Conservation (phyloP, 148 eudicot species). For the Rhododendron mucronatum region DNA sequence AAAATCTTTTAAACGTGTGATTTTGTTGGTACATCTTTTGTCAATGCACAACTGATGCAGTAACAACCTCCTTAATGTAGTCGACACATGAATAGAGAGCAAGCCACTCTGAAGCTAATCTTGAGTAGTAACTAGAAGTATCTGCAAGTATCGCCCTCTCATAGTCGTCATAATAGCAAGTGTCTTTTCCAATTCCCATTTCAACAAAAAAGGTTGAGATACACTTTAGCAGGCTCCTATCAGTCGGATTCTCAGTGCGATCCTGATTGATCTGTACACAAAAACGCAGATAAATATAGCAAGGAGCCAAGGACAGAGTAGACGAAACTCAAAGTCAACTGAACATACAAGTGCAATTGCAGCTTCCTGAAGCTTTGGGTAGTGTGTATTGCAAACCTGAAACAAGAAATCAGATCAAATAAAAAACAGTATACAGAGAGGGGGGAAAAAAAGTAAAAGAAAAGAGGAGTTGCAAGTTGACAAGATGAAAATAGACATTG, state of each 20-base stretch:
- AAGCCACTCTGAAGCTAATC: conserved; percentile 16
- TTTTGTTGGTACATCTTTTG: background rate
- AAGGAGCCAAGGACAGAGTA: background rate
- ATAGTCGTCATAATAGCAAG: conserved; percentile 11
- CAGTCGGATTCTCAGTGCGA: conserved; percentile 6
- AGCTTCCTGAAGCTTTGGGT: conserved; percentile 12
- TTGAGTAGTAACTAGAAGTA: conserved; percentile 16
- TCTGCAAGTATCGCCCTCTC: conserved; percentile 19
- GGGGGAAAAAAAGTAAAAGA: background rate
- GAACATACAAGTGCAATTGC: conserved; percentile 22
- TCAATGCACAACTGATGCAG: background rate
- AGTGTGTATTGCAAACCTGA: conserved; percentile 22
- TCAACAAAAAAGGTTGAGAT: conserved; percentile 20
- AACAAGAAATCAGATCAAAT: background rate
- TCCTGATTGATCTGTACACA: conserved; percentile 18
- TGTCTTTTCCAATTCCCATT: conserved; percentile 15
- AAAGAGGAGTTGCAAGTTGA: background rate
- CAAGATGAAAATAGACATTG: background rate
- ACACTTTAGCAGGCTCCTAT: conserved; percentile 14
- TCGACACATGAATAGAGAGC: conserved; percentile 6
- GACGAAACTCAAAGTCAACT: background rate
- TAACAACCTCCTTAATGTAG: conserved; percentile 16
- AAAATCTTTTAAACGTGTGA: background rate
- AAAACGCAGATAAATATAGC: background rate
- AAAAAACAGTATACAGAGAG: background rate